Percentiles rank a stretch among this genome's conserved stretches.
Conservation (phyloP, 495 filamentous ascomycete genomes). For the Xylaria bambusicola region DNA sequence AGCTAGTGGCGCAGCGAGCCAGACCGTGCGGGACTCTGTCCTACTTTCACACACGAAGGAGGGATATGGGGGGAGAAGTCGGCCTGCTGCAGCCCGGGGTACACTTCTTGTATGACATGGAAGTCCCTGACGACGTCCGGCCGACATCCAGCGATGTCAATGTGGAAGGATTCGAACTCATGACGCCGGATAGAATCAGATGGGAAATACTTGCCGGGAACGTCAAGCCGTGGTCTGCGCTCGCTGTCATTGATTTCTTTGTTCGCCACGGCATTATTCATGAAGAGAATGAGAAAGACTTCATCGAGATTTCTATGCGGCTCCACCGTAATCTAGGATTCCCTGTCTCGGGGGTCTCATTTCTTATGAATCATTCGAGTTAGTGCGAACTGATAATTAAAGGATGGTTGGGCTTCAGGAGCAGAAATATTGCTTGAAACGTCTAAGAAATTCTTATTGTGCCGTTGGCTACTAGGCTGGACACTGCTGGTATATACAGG, state of each 20-base stretch:
- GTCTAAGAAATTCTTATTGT: slow-evolving; percentile 10
- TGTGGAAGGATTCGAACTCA: slow-evolving; percentile 45
- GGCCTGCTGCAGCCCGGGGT: slow-evolving; percentile 41
- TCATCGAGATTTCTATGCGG: slow-evolving; percentile 48
- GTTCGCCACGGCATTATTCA: slow-evolving; percentile 50
- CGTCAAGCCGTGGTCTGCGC: slow-evolving; percentile 48
- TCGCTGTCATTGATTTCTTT: slow-evolving; percentile 49
- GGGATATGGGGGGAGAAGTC: slow-evolving; percentile 34
- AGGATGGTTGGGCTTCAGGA: no score
- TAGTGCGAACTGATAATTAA: no score
- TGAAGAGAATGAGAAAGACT: slow-evolving; percentile 48
- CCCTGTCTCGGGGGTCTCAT: slow-evolving; percentile 5
- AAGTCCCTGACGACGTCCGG: slow-evolving; percentile 28
- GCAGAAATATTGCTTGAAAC: no score
- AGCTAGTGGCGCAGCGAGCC: slow-evolving; percentile 21
- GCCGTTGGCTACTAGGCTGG: slow-evolving; percentile 3
- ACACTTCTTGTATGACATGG: slow-evolving; percentile 48
- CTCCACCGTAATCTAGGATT: slow-evolving; percentile 44
- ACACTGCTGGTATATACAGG: slow-evolving; percentile 20
- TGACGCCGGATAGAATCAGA: slow-evolving; percentile 41
- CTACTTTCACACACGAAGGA: slow-evolving; percentile 30
- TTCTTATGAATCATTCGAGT: not conserved
- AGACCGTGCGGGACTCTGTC: slow-evolving; percentile 32
- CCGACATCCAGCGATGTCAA: slow-evolving; percentile 44
- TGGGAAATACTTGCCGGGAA: slow-evolving; percentile 33